Evolutionary conservation across 2,329 filamentous ascomycete species (phyloP).

Genomic region (Pestalotiopsis sp.): DNA sequence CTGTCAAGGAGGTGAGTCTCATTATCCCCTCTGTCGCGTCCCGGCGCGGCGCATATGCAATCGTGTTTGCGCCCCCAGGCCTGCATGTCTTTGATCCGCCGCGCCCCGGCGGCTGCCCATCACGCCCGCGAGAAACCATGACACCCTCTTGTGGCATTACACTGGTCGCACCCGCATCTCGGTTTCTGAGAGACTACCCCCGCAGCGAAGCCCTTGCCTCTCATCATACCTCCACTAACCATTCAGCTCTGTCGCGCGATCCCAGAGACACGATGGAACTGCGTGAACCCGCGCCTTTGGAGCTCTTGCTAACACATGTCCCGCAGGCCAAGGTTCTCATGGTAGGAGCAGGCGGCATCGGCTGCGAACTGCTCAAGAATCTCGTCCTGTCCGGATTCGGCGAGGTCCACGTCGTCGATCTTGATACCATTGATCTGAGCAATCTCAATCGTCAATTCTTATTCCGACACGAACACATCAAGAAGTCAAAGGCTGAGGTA

Average conservation of each 20-base stretch:
- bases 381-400: slow-evolving; percentile 90
- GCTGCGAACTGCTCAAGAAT: slow-evolving; percentile 97
- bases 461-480: slow-evolving; percentile 95
- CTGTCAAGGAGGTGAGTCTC: slow-evolving; percentile 66
- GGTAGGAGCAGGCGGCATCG: slow-evolving; percentile 95
- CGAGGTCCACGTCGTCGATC: slow-evolving; percentile 91
- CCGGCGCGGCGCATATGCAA: slow-evolving; percentile 7
- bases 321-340: slow-evolving; percentile 82
- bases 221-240: background rate
- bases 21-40: background rate
- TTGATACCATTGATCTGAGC: slow-evolving; percentile 97
- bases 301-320: slow-evolving; percentile 34
- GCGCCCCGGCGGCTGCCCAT: background rate
- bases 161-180: background rate
- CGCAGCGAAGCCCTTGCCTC: background rate
- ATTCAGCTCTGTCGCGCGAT: background rate
- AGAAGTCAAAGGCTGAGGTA: slow-evolving; percentile 93
- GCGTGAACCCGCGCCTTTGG: slow-evolving; percentile 3
- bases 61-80: slow-evolving; percentile 7
- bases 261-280: slow-evolving; percentile 19
- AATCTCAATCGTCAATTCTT: slow-evolving; percentile 98
- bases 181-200: background rate
- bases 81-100: background rate
- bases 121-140: background rate
- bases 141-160: background rate